Conservation (phyloP, 192 early-diverging fungal genomes). For the Hyaloraphidium curvatum region DNA sequence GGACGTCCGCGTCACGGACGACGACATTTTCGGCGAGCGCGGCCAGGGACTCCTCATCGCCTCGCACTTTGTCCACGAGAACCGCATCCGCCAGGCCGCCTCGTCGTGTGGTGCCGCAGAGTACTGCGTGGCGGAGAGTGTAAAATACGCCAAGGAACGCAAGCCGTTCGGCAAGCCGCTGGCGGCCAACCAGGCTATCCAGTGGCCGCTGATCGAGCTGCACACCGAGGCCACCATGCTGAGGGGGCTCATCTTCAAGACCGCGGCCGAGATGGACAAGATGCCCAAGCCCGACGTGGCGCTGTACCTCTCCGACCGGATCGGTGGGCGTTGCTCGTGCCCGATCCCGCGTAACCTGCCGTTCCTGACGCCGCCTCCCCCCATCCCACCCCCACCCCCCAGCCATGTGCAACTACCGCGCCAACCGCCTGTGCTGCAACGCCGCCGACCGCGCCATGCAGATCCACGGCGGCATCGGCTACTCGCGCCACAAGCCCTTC, state of each 20-base stretch:
- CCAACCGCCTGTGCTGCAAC: constrained; percentile 1
- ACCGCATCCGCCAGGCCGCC: constrained; percentile 1
- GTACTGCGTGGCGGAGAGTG: neutral
- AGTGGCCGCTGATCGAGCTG: constrained; percentile 1
- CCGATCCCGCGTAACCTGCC: neutral
- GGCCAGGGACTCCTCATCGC: neutral
- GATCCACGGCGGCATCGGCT: constrained; percentile 3
- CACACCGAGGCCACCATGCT: constrained; percentile 1
- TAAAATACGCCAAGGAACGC: neutral
- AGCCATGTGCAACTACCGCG: constrained; percentile 1
- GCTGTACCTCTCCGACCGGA: neutral
- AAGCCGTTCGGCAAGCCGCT: constrained; percentile 2
- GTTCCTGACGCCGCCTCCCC: neutral
- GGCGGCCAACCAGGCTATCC: constrained; percentile 1
- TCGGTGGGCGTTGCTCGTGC: neutral
- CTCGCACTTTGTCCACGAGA: constrained; percentile 1
- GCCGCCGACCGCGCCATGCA: constrained; percentile 2
- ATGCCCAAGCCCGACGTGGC: neutral
- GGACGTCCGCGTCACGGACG: neutral
- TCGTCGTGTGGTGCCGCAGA: neutral
- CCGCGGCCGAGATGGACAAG: neutral
- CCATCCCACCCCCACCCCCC: neutral
- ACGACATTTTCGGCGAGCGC: neutral
- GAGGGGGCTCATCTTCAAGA: neutral
- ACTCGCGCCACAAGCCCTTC: constrained; percentile 1